Conservation (phyloP, 306 rosid genomes). For the Sesbania bispinosa region DNA sequence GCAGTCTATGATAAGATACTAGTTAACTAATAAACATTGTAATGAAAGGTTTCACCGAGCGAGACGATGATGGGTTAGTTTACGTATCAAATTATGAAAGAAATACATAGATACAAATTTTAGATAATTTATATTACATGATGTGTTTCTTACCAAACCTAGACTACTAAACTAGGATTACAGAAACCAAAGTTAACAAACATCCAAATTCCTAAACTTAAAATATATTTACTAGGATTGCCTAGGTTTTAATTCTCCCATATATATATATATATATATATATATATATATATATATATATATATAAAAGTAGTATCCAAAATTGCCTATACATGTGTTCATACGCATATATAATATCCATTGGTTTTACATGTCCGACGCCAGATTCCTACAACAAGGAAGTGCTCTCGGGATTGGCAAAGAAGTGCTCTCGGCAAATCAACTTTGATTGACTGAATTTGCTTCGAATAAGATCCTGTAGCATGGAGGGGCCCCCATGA, state of each 20-base stretch:
- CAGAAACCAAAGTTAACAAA: neutral
- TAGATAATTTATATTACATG: no score
- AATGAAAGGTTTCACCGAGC: no score
- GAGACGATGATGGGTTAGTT: no score
- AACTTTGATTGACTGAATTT: slow-evolving; percentile 38
- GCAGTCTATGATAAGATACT: no score
- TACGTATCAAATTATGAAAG: no score
- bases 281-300: no score
- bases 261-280: no score
- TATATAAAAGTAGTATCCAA: neutral
- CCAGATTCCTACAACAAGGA: slow-evolving; percentile 48
- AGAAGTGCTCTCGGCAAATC: slow-evolving; percentile 62
- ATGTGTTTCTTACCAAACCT: neutral
- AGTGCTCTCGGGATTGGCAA: slow-evolving; percentile 77
- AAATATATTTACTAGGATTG: neutral
- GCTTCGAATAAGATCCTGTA: slow-evolving; percentile 51
- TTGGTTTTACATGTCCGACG: neutral
- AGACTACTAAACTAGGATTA: neutral
- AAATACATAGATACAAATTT: no score
- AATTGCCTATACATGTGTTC: neutral
- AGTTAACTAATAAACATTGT: no score
- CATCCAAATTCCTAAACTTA: neutral
- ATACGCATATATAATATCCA: neutral
- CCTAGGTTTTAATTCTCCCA: neutral
- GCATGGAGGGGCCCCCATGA: slow-evolving; percentile 44